Percentiles rank a stretch among this genome's conserved stretches.
Conservation (phyloP, 1,139 yeast genomes). For the Debaryomycetaceae sp. region DNA sequence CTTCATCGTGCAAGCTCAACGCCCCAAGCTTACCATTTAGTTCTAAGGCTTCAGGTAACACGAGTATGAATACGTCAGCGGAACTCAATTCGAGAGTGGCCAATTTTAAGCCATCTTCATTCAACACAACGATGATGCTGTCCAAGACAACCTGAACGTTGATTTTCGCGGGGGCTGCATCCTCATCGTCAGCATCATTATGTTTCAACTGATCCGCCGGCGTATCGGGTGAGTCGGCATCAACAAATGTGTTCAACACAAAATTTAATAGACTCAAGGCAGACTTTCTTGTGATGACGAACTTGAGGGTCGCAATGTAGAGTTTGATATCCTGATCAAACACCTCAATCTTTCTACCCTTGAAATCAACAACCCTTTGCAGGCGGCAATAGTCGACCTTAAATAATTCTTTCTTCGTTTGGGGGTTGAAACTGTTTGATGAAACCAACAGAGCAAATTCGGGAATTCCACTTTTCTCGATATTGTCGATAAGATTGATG, state of each 20-base stretch:
- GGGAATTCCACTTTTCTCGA: slow-evolving; percentile 57
- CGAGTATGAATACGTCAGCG: slow-evolving; percentile 61
- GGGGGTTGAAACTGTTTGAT: slow-evolving; percentile 47
- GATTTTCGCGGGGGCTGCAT: slow-evolving; percentile 66
- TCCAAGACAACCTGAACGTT: slow-evolving; percentile 66
- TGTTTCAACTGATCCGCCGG: slow-evolving; percentile 69
- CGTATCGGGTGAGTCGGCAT: slow-evolving; percentile 63
- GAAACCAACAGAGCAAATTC: slow-evolving; percentile 71
- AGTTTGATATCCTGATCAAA: slow-evolving; percentile 77
- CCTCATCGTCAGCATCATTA: slow-evolving; percentile 50
- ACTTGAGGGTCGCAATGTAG: slow-evolving; percentile 73
- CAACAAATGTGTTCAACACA: slow-evolving; percentile 80
- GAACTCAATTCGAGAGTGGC: slow-evolving; percentile 77
- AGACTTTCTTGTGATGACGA: slow-evolving; percentile 75
- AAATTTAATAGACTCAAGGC: slow-evolving; percentile 76
- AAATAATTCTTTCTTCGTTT: slow-evolving; percentile 47
- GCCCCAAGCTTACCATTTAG: slow-evolving; percentile 77
- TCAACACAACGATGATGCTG: slow-evolving; percentile 69
- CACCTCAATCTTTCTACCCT: slow-evolving; percentile 57
- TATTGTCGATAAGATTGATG: slow-evolving; percentile 68
- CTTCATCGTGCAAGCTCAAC: slow-evolving; percentile 71
- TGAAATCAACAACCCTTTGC: slow-evolving; percentile 58
- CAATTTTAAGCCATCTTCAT: slow-evolving; percentile 78
- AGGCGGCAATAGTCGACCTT: slow-evolving; percentile 55
- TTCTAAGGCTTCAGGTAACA: slow-evolving; percentile 77